Evolutionary conservation across 139 green algal genomes (phyloP), one percentile per base, ranked within the genome.

Genomic region (Chlamydomonas sp.): DNA sequence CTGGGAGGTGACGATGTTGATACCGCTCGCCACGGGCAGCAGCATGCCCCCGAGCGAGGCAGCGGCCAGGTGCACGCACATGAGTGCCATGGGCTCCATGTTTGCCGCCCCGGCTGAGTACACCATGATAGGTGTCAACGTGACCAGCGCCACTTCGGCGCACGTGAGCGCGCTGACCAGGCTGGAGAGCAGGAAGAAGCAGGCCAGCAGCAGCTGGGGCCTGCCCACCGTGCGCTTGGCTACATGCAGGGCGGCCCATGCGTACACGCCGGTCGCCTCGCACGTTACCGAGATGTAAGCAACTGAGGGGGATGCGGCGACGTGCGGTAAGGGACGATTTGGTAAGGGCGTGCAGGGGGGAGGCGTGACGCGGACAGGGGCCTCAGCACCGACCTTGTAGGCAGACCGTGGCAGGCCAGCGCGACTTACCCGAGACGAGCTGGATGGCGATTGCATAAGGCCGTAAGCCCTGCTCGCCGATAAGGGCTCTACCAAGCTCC

Each of bases 11-110:
- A 85, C 63, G 12, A 85, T 77, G 80, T 85, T 85, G 80, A 67
- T 7, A 2, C 17, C 57, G 67, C 67, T 68, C 8, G 67, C 49
- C 57, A 67, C 67, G 7, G 67, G 80, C 3, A 77, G 49, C 15
- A 85, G 80, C 80, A 85, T 66, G 57, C 80, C 66, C 80, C 66
- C 76, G 6, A 77, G 59, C 18, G 80, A 66, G 7, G 80, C 67
- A 0, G 67, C 67, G 57, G 67, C 80, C 57, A 85, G 63, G 15
- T 85, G 80, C 63, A 57, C 76, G 15, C 67, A 67, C 17, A 58
- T 14, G 67, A 85, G 49, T 16, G 67, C 17, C 80, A 85, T 85
- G 14, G 80, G 80, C 1, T 78, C 80, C 59, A 85, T 57, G 14
- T 77, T 57, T 6, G 80, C 15, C 4, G 80, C 80, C 4, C 15